Base-by-base conservation (phyloP, 352 stramenopile genomes). In the Globisporangium solare region DNA sequence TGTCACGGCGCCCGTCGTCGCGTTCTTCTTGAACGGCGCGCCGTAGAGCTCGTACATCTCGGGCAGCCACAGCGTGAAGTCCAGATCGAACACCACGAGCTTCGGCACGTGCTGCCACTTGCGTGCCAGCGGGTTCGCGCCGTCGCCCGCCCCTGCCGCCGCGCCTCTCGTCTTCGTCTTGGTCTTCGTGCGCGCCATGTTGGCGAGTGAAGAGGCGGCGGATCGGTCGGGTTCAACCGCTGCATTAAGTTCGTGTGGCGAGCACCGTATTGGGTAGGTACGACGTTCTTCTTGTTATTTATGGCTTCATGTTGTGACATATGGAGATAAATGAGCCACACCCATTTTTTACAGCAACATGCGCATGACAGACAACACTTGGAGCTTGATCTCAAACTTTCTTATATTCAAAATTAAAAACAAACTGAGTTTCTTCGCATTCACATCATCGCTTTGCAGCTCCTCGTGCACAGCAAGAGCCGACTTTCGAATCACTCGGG, bases 31-130 rank as follows among this genome's bases (percentile, higher is more conserved):
- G 76, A 93, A 95, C 50, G 86, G 86, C 56, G 79, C 66, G 59
- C 86, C 86, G 60, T 79, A 70, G 24, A 95, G 74, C 64, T 94
- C 79, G 64, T 93, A 93, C 81, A 95, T 89, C 64, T 93, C 86
- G 1, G 83, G 86, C 49, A 79, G 77, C 83, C 86, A 91, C 21
- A 91, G 60, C 47, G 80, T 91, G 56, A 87, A 88, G 68, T 90
- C 80, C 41, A 90, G 58, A 43, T 90, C 80, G 47, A 90, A 90
- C 13, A 90, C 75, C 43, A 88, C 77, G 43, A 90, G 75, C n/a
- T 61, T 66, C 15, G 80, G 80, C 10, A 90, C 67, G 48, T 78
- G 53, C 45, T 68, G 43, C 79, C 79, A 89, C 56, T 70, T 46
- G 8, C 70, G 67, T 22, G 50, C 47, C 24, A 56, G 56, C 20